A percentile compares a stretch with the other conserved stretches of the same genome.
Evolutionary conservation across 1,284 basidiomycete species (phyloP).

Genomic region (Pisolithus thermaeus): DNA sequence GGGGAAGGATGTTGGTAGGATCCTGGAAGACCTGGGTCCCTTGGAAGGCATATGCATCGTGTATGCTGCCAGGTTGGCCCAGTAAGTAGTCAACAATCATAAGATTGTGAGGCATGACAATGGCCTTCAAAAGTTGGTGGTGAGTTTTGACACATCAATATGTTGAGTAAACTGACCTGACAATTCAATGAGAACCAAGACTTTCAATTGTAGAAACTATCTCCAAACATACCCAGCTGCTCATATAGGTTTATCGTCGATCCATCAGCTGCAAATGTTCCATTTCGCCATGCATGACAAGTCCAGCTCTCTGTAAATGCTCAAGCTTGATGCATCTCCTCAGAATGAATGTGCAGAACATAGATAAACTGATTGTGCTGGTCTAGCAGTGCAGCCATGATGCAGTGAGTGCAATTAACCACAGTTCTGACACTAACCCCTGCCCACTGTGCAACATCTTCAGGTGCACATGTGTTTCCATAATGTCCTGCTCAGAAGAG

Average conservation of each 20-base stretch:
- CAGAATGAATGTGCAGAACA: neutral
- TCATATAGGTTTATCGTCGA: neutral
- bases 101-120: no score
- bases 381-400: constrained; percentile 2
- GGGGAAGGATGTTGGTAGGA: no score
- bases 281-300: neutral
- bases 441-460: constrained; percentile 1
- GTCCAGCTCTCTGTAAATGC: no score
- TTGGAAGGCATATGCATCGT: no score
- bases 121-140: no score
- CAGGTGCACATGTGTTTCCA: constrained; percentile 1
- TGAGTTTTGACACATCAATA: neutral
- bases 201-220: neutral
- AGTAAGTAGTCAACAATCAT: no score
- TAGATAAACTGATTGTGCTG: constrained; percentile 3
- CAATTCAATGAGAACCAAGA: neutral
- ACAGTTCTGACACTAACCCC: neutral
- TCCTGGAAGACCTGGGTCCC: no score
- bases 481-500: constrained; percentile 1
- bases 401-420: neutral
- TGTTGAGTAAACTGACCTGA: no score
- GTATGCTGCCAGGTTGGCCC: no score
- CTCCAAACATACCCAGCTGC: neutral
- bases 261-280: neutral
- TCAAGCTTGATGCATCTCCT: neutral